Percentiles rank a stretch among this genome's conserved stretches.
These are phyloP conservation scores for Rhododendron molle DNA, from an alignment of 148 eudicot genomes.

Conservation along the genomic window DNA sequence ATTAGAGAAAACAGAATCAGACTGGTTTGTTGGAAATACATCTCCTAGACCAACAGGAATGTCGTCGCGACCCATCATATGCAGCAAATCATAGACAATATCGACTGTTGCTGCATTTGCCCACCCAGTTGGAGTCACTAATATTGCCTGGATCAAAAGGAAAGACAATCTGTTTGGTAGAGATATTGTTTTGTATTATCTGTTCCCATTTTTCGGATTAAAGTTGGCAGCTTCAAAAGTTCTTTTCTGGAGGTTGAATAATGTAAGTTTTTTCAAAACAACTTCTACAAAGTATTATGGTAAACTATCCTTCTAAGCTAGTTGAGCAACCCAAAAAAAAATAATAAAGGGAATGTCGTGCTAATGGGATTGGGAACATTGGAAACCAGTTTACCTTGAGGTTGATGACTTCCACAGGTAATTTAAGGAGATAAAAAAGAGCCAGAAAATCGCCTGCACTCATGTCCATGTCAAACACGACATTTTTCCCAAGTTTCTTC, in stretches of 20 bases:
- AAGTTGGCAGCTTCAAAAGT: not conserved
- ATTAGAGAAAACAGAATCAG: conserved; percentile 38
- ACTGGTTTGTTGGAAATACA: conserved; percentile 59
- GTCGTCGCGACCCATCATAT: conserved; percentile 98
- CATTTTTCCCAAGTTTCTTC: conserved; percentile 17
- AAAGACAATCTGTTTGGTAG: not conserved
- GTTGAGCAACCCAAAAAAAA: not conserved
- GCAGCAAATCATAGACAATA: conserved; percentile 70
- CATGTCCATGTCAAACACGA: conserved; percentile 93
- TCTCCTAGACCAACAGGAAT: conserved; percentile 79
- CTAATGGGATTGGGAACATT: not conserved
- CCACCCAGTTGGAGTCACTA: conserved; percentile 90
- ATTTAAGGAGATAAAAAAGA: conserved; percentile 75
- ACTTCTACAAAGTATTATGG: not conserved
- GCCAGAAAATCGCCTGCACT: conserved; percentile 87
- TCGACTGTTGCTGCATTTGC: conserved; percentile 91
- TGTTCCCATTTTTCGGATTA: not conserved
- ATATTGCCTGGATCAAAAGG: conserved; percentile 46
- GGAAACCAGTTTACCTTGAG: conserved; percentile 46
- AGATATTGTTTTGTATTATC: not conserved
- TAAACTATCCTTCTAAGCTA: not conserved
- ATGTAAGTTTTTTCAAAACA: not conserved
- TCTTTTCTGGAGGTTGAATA: not conserved
- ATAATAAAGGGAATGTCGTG: not conserved
- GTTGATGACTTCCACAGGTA: conserved; percentile 58